Percentiles rank a stretch among this genome's conserved stretches.
Evolutionary conservation across 768 basidiomycete species (phyloP).

Genomic region (Sporobolomyces pararoseus): DNA sequence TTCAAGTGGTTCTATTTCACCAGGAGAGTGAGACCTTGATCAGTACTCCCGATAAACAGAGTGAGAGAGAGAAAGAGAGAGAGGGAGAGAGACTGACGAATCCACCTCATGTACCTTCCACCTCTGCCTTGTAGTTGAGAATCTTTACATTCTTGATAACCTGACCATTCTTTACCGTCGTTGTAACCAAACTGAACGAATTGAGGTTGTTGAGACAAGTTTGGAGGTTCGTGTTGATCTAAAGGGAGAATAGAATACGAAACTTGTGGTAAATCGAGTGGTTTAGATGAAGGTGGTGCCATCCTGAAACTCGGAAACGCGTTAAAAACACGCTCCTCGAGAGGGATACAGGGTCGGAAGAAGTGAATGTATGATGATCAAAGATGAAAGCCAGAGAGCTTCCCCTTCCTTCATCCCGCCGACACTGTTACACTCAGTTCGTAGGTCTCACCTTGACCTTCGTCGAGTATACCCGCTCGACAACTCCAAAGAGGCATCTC

Average conservation of each 20-base stretch:
- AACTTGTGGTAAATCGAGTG: conserved; percentile 14
- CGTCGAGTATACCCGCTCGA: too few species aligned
- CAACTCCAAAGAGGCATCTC: too few species aligned
- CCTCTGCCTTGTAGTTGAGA: too few species aligned
- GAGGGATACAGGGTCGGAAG: too few species aligned
- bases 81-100: conserved; percentile 15
- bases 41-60: too few species aligned
- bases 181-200: conserved; percentile 26
- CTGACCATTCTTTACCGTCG: background rate
- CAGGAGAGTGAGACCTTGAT: background rate
- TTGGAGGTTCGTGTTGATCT: background rate
- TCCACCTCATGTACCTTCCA: conserved; percentile 22
- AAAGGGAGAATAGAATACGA: background rate
- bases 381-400: background rate
- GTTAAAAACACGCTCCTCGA: too few species aligned
- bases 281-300: background rate
- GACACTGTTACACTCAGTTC: background rate
- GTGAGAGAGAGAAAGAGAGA: background rate
- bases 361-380: too few species aligned
- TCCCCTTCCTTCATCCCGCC: background rate
- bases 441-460: too few species aligned
- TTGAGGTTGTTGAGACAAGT: background rate
- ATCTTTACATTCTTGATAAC: background rate
- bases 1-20: conserved; percentile 66
- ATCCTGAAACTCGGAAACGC: too few species aligned